Evolutionary conservation across 352 stramenopile species (phyloP).

Genomic region (Pythium brachiatum): DNA sequence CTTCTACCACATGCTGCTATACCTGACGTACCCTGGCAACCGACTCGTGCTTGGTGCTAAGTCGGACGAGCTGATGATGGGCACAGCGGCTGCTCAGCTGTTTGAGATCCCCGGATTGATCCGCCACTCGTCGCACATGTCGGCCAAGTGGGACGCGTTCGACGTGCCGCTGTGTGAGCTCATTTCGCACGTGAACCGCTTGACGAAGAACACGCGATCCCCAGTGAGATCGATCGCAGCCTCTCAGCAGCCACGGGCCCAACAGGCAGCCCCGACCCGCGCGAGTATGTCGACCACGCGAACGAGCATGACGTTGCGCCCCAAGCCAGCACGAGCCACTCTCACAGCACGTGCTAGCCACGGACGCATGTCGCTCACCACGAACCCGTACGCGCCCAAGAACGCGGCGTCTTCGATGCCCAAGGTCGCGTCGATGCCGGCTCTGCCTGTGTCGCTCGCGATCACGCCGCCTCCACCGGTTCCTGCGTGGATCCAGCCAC

Average conservation of each 20-base stretch:
- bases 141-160: constrained; percentile 57
- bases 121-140: constrained; percentile 26
- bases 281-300: constrained; percentile 6
- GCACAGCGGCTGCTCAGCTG: constrained; percentile 48
- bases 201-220: constrained; percentile 29
- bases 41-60: constrained; percentile 65
- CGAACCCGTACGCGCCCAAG: background rate
- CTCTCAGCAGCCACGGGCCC: constrained; percentile 24
- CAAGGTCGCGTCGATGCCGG: constrained; percentile 13
- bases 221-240: background rate
- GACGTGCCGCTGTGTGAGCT: constrained; percentile 57
- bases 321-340: constrained; percentile 13
- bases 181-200: constrained; percentile 45
- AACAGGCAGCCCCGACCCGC: background rate
- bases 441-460: constrained; percentile 10
- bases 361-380: constrained; percentile 1
- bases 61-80: constrained; percentile 75
- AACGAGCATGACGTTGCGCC: constrained; percentile 19
- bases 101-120: constrained; percentile 76
- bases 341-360: constrained; percentile 10
- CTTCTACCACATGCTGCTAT: constrained; percentile 79
- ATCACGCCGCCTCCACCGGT: constrained; percentile 13
- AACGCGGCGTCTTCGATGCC: background rate
- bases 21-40: constrained; percentile 78
- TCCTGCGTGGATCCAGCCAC: constrained; percentile 39